phyloP scores from a whole-genome alignment of 306 rosid species.

The Prunus kanzakura region DNA sequence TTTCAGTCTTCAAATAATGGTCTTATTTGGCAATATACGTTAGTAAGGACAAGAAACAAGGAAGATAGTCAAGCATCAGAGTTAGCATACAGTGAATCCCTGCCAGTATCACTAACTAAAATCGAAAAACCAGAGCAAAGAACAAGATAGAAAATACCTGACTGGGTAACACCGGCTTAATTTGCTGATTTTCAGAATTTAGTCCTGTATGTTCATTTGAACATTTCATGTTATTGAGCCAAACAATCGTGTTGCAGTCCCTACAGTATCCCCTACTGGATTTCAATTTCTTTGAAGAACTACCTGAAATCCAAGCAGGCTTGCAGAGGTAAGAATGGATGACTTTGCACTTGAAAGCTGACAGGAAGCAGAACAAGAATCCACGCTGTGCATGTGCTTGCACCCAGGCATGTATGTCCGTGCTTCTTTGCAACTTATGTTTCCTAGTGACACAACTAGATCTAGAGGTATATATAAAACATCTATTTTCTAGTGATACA shows the following conservation, averaged over 20 bases:
- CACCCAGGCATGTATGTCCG: too few species aligned
- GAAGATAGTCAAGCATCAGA: not conserved
- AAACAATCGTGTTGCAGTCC: constrained; percentile 62
- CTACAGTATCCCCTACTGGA: constrained; percentile 71
- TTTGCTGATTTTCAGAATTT: constrained; percentile 35
- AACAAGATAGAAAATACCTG: constrained; percentile 45
- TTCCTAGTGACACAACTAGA: not conserved
- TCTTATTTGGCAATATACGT: not conserved
- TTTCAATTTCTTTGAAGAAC: constrained; percentile 42
- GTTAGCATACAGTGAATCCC: not conserved
- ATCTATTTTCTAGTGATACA: not conserved
- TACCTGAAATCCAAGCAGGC: constrained; percentile 37
- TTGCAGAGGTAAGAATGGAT: not conserved
- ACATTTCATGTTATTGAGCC: constrained; percentile 66
- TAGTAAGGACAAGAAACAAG: too few species aligned
- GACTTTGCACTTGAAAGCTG: not conserved
- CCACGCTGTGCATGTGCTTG: not conserved
- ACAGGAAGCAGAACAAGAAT: constrained; percentile 6
- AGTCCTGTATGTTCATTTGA: constrained; percentile 33
- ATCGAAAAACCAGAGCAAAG: not conserved
- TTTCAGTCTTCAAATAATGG: too few species aligned
- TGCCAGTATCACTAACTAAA: not conserved
- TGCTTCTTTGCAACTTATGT: not conserved
- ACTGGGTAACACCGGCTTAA: constrained; percentile 48
- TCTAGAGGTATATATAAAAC: not conserved